phyloP scores from a whole-genome alignment of 305 asterid species.

The Fraxinus angustifolia region DNA sequence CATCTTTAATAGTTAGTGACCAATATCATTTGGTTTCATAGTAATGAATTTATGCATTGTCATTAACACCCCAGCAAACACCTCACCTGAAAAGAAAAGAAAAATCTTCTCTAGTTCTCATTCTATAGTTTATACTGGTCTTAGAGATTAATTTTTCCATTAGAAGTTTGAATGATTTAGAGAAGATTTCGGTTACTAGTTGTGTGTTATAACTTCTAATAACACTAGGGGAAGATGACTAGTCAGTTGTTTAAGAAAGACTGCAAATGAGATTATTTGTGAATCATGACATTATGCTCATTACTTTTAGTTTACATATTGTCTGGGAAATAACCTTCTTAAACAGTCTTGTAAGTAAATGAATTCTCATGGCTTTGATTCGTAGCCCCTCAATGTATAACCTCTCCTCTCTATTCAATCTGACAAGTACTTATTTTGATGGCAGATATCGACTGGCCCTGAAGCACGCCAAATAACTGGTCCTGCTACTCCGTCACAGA shows the following conservation, averaged over 20 bases:
- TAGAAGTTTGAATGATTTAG: background rate
- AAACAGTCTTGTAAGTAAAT: background rate
- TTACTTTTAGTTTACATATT: background rate
- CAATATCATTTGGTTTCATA: background rate
- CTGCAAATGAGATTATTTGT: background rate
- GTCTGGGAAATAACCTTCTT: background rate
- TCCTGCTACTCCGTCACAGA: slow-evolving; percentile 80
- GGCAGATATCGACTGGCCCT: slow-evolving; percentile 89
- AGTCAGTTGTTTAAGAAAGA: background rate
- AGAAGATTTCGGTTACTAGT: background rate
- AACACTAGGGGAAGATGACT: background rate
- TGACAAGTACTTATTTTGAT: background rate
- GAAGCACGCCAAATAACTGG: slow-evolving; percentile 92
- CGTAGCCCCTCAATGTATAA: background rate
- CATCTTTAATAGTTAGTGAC: background rate
- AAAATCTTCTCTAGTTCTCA: background rate
- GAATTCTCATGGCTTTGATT: background rate
- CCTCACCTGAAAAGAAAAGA: background rate
- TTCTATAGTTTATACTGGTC: background rate
- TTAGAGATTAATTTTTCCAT: background rate
- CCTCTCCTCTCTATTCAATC: background rate
- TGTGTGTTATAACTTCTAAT: background rate
- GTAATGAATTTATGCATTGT: background rate
- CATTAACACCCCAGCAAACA: background rate
- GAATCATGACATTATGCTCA: background rate